Percentiles rank a stretch among this genome's conserved stretches.
Conservation (phyloP, 2,329 filamentous ascomycete genomes). For the Xylariaceae sp. region DNA sequence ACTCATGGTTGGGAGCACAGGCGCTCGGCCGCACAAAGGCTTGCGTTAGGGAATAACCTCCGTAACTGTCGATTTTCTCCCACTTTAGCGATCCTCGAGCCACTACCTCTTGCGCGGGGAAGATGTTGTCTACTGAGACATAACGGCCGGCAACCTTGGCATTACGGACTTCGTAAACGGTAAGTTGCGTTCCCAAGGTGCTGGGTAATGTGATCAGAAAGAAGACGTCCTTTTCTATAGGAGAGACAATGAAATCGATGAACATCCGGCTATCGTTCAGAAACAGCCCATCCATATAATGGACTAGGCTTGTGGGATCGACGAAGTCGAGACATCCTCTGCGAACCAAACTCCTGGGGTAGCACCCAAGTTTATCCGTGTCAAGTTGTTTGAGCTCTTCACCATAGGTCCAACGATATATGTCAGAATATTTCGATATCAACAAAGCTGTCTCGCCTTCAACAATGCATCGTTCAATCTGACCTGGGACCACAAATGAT, state of each 20-base stretch:
- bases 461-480: conserved; percentile 21
- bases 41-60: conserved; percentile 22
- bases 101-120: neutral
- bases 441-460: conserved; percentile 25
- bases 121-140: neutral
- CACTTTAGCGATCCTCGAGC: conserved; percentile 14
- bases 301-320: neutral
- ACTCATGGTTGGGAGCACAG: too few species aligned
- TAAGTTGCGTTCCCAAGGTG: conserved; percentile 12
- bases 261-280: conserved; percentile 13
- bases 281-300: conserved; percentile 7
- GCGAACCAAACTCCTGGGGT: conserved; percentile 15
- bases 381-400: conserved; percentile 15
- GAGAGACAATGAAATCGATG: conserved; percentile 27
- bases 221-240: conserved; percentile 15
- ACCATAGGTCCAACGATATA: conserved; percentile 24
- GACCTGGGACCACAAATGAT: conserved; percentile 18
- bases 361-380: conserved; percentile 12
- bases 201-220: conserved; percentile 23
- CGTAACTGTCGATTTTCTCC: conserved; percentile 26
- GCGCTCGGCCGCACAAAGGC: neutral
- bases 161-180: conserved; percentile 21
- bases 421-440: conserved; percentile 18
- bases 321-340: conserved; percentile 7
- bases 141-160: conserved; percentile 19